These are phyloP conservation scores for Cetradonia linearis DNA, from an alignment of 495 filamentous ascomycete species.

Conservation along the genomic window DNA sequence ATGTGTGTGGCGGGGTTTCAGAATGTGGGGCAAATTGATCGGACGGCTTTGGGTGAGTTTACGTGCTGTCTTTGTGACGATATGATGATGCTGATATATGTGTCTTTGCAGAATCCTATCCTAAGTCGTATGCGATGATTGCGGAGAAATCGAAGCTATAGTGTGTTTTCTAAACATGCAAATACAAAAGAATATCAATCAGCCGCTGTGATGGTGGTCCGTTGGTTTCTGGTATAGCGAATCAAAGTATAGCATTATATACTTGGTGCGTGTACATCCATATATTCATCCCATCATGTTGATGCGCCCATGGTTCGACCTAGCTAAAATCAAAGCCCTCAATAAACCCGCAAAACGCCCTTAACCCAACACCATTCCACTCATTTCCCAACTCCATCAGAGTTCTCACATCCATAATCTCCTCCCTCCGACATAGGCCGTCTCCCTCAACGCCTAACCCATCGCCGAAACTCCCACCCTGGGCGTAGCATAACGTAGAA, in stretches of 20 bases:
- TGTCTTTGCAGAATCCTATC: slow-evolving; percentile 32
- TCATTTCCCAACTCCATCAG: no score
- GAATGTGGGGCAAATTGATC: slow-evolving; percentile 42
- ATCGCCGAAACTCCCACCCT: no score
- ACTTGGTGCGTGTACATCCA: not conserved
- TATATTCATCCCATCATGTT: no score
- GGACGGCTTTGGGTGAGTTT: slow-evolving; percentile 31
- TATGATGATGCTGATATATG: not conserved
- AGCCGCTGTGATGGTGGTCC: not conserved
- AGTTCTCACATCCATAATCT: no score
- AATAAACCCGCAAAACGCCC: no score
- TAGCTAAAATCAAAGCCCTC: no score
- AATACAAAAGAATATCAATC: not conserved
- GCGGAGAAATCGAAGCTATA: slow-evolving; percentile 32
- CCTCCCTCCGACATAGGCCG: no score
- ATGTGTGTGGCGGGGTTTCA: slow-evolving; percentile 56
- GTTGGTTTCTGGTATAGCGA: not conserved
- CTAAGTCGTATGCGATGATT: slow-evolving; percentile 36
- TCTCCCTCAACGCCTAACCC: no score
- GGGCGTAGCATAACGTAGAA: no score
- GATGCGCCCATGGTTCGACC: no score
- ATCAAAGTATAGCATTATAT: not conserved
- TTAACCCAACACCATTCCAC: no score
- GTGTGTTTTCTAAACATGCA: not conserved
- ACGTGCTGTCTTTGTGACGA: not conserved